Evolutionary conservation across 768 basidiomycete genomes (phyloP), one percentile per base, ranked within the genome.

Genomic region (Pholiota molesta): DNA sequence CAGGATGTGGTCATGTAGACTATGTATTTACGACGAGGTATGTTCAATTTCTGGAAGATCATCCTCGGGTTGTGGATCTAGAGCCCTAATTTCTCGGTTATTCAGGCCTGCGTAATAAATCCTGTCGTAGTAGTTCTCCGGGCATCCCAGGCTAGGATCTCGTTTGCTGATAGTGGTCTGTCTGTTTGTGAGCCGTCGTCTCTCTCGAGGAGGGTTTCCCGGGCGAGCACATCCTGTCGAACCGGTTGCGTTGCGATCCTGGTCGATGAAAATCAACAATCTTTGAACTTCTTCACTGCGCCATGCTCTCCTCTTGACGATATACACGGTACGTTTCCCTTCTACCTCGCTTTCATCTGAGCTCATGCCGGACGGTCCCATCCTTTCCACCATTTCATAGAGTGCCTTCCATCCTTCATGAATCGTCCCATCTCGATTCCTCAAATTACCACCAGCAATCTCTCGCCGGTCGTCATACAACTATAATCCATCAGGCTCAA

Each of bases 331-430:
- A 31, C 21, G 19, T 17, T 26, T 26, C 17, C 26, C 29, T 31
- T 54, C 52, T 26, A 19, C 40, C 28, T 53, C 51, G 31, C 59
- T 60, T 35, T 60, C 59, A 31, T 60, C 59, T 16, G 59, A 60
- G 31, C 59, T 60, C 59, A 60, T 53, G 14, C 59, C 59, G 9
- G 21, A 39, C 14, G 59, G 51, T 54, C 59, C 59, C 39, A 60
- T 14, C 16, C n/a, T 21, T n/a, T 42, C 40, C 35, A 60, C 17
- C 59, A 60, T 60, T 5, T 54, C 17, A 6, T 17, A 33, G n/a
- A 33, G n/a, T 9, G 37, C 35, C 37, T 28, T n/a, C 59, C 59
- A 60, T 21, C 16, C 51, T 54, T 31, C 31, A 39, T 60, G 23
- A 3, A 53, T 26, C 31, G 39, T 29, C 9, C 59, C 59, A n/a